Base-by-base conservation (phyloP, 805 yeast species). In the Saturnispora hagleri region DNA sequence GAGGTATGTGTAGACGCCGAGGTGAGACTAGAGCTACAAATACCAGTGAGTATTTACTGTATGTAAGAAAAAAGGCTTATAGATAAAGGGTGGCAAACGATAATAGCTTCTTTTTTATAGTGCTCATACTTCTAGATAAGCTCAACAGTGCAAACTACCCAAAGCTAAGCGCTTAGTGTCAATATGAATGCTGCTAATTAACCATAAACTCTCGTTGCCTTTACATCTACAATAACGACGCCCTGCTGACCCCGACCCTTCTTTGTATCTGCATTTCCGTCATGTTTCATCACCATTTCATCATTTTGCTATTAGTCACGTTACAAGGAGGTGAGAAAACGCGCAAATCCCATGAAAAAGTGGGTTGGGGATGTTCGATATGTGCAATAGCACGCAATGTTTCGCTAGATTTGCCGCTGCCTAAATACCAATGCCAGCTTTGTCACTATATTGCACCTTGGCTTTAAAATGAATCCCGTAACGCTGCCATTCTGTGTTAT, bases 71-170 rank as follows among this genome's bases (percentile, higher is more conserved):
- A 31, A 31, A 31, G 34, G 10, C 13, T 47, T 12, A 17, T 35
- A 24, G 22, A 48, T 22, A 40, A 42, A 10, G 22, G 47, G 46
- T 43, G 51, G 47, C 47, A 48, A 42, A 48, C 24, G 31, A 20
- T 17, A 24, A 26, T 31, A 3, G n/a, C 34, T 7, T 31, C 34
- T 31, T 31, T 31, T 31, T 31, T 31, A 31, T 31, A 31, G 15
- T 31, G 34, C 34, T 31, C 34, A 31, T 31, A 9, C 34, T 12
- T 31, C 28, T 9, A 31, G 34, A 31, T 31, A 35, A 10, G 48
- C 20, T 41, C 24, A 4, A 13, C 12, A 12, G 5, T 31, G 5
- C 5, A 10, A 31, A 13, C n/a, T 6, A 9, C 12, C 5, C 15
- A 31, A 31, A 26, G 9, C 28, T 2, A 6, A 26, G 28, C 28